Evolutionary conservation across 2,329 filamentous ascomycete genomes (phyloP).

Genomic region (Paecilomyces formosus): DNA sequence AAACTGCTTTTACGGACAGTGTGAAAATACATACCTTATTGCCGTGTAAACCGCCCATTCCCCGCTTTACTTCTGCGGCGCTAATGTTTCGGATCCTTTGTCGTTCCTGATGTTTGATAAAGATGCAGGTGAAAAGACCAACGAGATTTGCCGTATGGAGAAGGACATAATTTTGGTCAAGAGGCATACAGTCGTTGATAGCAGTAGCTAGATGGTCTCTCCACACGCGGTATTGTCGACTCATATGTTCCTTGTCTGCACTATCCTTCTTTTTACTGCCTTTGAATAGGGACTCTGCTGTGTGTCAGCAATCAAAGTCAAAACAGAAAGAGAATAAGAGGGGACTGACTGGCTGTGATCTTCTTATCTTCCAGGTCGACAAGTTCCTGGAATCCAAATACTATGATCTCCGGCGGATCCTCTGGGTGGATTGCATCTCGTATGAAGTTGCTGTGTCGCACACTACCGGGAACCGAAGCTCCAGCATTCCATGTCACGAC

Average conservation of each 20-base stretch:
- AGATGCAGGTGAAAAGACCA: conserved; percentile 91
- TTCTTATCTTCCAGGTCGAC: conserved; percentile 97
- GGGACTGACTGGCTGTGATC: conserved; percentile 71
- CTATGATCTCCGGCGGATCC: conserved; percentile 75
- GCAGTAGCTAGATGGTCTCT: conserved; percentile 77
- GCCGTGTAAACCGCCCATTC: conserved; percentile 89
- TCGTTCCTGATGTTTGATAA: conserved; percentile 75
- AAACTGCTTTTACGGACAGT: no score
- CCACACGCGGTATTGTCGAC: conserved; percentile 95
- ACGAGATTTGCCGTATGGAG: conserved; percentile 86
- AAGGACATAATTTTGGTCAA: conserved; percentile 70
- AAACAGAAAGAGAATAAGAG: background rate
- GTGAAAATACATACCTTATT: conserved; percentile 59
- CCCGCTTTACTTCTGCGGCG: conserved; percentile 82
- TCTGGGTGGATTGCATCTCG: conserved; percentile 69
- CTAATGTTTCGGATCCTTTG: conserved; percentile 69
- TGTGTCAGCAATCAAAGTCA: background rate
- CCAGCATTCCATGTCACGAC: conserved; percentile 97
- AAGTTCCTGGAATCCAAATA: conserved; percentile 98
- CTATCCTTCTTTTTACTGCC: conserved; percentile 74
- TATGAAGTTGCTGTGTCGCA: conserved; percentile 75
- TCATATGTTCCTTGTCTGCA: conserved; percentile 76
- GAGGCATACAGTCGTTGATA: conserved; percentile 75
- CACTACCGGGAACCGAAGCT: conserved; percentile 79
- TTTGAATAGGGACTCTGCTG: conserved; percentile 69